A percentile compares a stretch with the other conserved stretches of the same genome.
Conservation (phyloP, 768 basidiomycete species). For the Boletus barrowsii region DNA sequence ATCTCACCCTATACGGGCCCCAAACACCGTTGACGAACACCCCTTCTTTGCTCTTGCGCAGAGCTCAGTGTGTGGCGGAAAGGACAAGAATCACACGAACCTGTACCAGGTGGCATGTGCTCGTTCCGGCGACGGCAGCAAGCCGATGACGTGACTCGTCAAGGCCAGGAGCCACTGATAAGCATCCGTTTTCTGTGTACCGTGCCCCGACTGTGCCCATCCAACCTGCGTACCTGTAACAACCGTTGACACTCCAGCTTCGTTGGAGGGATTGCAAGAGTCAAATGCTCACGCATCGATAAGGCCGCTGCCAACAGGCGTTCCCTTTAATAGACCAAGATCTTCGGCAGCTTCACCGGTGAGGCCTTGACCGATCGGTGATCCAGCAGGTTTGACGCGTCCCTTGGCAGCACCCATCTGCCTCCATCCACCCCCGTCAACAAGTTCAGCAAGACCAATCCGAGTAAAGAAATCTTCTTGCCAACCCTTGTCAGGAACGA, state of each 20-base stretch:
- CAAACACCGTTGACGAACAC: slow-evolving; percentile 91
- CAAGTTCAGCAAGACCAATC: slow-evolving; percentile 77
- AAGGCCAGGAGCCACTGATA: slow-evolving; percentile 58
- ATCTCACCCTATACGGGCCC: slow-evolving; percentile 76
- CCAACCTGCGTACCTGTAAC: slow-evolving; percentile 86
- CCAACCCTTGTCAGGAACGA: slow-evolving; percentile 87
- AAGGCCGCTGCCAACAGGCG: slow-evolving; percentile 88
- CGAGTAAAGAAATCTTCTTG: slow-evolving; percentile 79
- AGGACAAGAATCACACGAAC: slow-evolving; percentile 33
- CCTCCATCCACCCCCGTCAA: slow-evolving; percentile 57
- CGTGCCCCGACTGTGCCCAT: slow-evolving; percentile 90
- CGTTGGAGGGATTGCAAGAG: background rate
- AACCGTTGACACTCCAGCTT: background rate
- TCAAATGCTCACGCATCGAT: slow-evolving; percentile 78
- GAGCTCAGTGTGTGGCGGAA: background rate
- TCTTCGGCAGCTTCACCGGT: slow-evolving; percentile 77
- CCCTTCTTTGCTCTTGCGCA: slow-evolving; percentile 66
- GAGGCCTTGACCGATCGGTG: slow-evolving; percentile 83
- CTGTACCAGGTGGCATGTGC: slow-evolving; percentile 93
- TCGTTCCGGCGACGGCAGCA: slow-evolving; percentile 93
- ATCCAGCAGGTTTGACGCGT: slow-evolving; percentile 71
- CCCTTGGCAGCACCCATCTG: slow-evolving; percentile 71
- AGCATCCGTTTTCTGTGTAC: slow-evolving; percentile 49
- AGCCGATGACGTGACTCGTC: slow-evolving; percentile 78
- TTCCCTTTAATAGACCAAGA: slow-evolving; percentile 81